Conservation (phyloP, 225 moss, liverwort and hornwort genomes). For the Asterella californica region DNA sequence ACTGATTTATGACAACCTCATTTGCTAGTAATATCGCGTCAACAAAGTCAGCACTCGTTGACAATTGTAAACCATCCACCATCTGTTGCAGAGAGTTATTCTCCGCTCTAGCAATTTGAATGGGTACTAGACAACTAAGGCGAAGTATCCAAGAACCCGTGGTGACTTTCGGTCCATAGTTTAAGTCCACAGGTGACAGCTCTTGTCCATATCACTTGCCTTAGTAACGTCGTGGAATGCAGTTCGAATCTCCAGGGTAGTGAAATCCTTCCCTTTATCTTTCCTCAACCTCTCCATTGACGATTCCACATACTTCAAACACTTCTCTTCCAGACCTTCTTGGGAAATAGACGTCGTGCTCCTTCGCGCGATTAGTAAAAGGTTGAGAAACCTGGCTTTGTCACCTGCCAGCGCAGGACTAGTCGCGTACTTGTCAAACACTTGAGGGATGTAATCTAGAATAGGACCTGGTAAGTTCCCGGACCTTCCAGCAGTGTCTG, state of each 20-base stretch:
- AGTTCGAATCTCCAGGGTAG: background rate
- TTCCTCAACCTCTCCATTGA: conserved; percentile 38
- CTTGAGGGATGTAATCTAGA: conserved; percentile 47
- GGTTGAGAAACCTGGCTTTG: background rate
- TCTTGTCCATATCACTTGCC: background rate
- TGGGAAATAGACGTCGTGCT: background rate
- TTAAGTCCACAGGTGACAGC: background rate
- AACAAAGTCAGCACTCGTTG: conserved; percentile 33
- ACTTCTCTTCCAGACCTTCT: conserved; percentile 18
- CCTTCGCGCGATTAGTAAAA: conserved; percentile 15
- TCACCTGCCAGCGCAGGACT: conserved; percentile 32
- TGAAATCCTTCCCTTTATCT: conserved; percentile 56
- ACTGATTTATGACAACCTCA: conserved; percentile 37
- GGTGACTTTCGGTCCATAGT: too few relatives aligned
- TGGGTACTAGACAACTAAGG: conserved; percentile 48
- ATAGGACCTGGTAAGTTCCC: conserved; percentile 34
- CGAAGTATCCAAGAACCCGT: conserved; percentile 46
- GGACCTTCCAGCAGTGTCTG: background rate
- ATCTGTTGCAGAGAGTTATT: conserved; percentile 57
- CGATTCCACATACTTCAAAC: conserved; percentile 21
- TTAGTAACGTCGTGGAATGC: background rate
- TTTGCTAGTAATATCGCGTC: conserved; percentile 53
- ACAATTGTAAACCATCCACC: conserved; percentile 51
- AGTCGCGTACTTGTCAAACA: conserved; percentile 54
- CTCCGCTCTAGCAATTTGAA: conserved; percentile 62